Conservation (phyloP, 352 stramenopile genomes). For the Globisporangium acanthophoron region DNA sequence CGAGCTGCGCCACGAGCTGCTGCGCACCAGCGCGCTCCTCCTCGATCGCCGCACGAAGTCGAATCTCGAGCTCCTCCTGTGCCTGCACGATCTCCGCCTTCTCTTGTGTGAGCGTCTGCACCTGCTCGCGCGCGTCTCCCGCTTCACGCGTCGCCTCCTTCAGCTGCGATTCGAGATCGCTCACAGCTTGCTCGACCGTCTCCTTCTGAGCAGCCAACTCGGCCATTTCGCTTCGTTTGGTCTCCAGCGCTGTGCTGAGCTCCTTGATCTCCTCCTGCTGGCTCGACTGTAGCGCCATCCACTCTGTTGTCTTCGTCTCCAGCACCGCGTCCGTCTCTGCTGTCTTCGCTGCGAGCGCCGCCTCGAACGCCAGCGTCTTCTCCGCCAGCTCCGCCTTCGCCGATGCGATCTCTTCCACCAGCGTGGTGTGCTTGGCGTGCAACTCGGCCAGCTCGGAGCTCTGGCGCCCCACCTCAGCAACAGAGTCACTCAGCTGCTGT, state of each 20-base stretch:
- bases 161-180: conserved; percentile 7
- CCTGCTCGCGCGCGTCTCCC: conserved; percentile 11
- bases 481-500: background rate
- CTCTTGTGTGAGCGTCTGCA: conserved; percentile 13
- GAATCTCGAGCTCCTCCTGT: conserved; percentile 3
- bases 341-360: background rate
- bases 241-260: background rate
- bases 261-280: conserved; percentile 13
- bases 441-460: conserved; percentile 1
- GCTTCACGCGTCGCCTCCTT: conserved; percentile 9
- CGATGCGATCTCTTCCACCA: background rate
- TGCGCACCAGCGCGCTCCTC: background rate
- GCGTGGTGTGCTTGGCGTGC: background rate
- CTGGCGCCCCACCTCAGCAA: background rate
- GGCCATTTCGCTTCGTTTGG: conserved; percentile 7
- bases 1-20: conserved; percentile 3
- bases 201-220: conserved; percentile 15
- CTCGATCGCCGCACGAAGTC: conserved; percentile 7
- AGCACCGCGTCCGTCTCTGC: background rate
- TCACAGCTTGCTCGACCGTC: conserved; percentile 12
- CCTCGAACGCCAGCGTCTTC: conserved; percentile 1
- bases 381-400: background rate
- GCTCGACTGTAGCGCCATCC: conserved; percentile 10
- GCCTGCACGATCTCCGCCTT: conserved; percentile 1
- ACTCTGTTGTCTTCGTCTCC: conserved; percentile 1